These are phyloP conservation scores for Dalbergia cultrata DNA, from an alignment of 306 rosid genomes.

Conservation along the genomic window DNA sequence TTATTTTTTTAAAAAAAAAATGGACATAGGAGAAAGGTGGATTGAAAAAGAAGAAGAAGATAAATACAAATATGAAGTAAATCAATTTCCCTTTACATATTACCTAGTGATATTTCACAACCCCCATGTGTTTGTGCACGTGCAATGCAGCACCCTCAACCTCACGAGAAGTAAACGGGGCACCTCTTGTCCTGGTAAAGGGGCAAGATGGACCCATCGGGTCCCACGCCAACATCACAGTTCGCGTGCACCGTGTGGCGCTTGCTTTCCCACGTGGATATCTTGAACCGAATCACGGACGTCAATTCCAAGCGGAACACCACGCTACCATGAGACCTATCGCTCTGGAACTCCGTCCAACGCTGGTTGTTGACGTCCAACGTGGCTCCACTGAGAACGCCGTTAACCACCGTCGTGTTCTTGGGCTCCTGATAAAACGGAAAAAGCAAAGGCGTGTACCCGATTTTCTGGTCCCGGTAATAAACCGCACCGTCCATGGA, in stretches of 20 bases:
- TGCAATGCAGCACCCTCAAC: background rate
- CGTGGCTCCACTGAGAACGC: constrained; percentile 55
- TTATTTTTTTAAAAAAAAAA: background rate
- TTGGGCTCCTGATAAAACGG: constrained; percentile 77
- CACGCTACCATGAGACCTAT: constrained; percentile 67
- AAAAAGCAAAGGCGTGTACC: constrained; percentile 50
- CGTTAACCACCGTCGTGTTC: constrained; percentile 60
- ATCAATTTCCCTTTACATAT: background rate
- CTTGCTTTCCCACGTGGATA: constrained; percentile 71
- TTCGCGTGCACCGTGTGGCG: constrained; percentile 77
- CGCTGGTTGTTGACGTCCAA: constrained; percentile 61
- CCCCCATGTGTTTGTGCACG: background rate
- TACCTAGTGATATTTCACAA: constrained; percentile 2
- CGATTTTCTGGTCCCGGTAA: constrained; percentile 71
- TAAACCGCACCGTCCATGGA: constrained; percentile 64
- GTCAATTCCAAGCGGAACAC: constrained; percentile 70
- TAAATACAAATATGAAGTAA: background rate
- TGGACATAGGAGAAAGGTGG: background rate
- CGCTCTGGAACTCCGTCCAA: constrained; percentile 72
- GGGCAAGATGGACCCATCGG: constrained; percentile 66
- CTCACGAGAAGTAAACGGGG: constrained; percentile 75
- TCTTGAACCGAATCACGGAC: constrained; percentile 65
- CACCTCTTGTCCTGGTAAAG: constrained; percentile 64
- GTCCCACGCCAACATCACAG: constrained; percentile 75
- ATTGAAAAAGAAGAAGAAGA: background rate